These are phyloP conservation scores for Aegle marmelos DNA, from an alignment of 345 rosid genomes.

Conservation along the genomic window DNA sequence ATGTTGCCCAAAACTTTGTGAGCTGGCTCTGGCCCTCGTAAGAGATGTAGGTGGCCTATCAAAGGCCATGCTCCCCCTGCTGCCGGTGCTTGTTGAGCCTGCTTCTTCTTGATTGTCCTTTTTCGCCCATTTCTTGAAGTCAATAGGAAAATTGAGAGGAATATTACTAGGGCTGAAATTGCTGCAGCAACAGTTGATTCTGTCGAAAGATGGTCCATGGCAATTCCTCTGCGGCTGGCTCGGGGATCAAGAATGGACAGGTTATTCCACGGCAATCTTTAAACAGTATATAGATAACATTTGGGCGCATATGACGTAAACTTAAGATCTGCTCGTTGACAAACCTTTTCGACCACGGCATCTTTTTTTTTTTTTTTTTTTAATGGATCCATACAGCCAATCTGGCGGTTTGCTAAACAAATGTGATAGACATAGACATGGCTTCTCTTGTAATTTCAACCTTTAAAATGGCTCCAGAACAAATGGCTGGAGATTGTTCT, in stretches of 20 bases:
- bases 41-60: background rate
- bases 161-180: background rate
- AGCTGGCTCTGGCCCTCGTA: background rate
- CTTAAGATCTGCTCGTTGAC: too few relatives aligned
- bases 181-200: background rate
- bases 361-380: too few relatives aligned
- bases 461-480: too few relatives aligned
- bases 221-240: background rate
- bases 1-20: background rate
- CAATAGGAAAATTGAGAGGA: background rate
- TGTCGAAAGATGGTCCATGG: background rate
- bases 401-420: too few relatives aligned
- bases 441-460: too few relatives aligned
- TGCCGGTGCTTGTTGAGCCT: background rate
- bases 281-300: too few relatives aligned
- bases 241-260: background rate
- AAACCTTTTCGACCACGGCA: too few relatives aligned
- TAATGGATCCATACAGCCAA: too few relatives aligned
- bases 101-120: background rate
- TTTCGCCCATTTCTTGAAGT: background rate
- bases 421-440: too few relatives aligned
- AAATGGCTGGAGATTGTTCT: too few relatives aligned
- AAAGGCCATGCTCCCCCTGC: background rate
- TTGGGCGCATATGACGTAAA: too few relatives aligned
- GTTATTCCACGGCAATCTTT: too few relatives aligned